phyloP scores from a whole-genome alignment of 2,329 filamentous ascomycete species.

The Penicillium hesseltinei region DNA sequence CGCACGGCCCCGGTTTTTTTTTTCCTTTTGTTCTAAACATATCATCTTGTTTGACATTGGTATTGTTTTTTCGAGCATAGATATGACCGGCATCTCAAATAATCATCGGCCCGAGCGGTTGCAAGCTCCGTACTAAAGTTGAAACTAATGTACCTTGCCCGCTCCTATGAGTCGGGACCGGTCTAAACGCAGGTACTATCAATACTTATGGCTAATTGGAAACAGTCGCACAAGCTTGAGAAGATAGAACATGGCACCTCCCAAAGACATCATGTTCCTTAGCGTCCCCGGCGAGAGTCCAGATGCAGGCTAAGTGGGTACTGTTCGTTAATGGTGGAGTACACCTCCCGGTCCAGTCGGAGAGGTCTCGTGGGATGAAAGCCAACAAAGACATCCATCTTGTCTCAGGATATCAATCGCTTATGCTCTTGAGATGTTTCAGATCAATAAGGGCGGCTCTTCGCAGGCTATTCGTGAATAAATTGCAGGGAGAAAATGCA shows the following conservation, averaged over 20 bases:
- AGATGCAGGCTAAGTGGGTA: constrained; percentile 10
- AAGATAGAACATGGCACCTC: background rate
- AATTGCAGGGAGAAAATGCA: background rate
- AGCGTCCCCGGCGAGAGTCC: constrained; percentile 2
- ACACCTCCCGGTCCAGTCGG: background rate
- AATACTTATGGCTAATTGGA: background rate
- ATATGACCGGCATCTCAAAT: constrained; percentile 2
- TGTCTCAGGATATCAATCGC: background rate
- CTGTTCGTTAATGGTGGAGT: constrained; percentile 12
- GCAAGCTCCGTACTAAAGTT: constrained; percentile 5
- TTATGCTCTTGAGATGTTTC: background rate
- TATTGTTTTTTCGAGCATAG: background rate
- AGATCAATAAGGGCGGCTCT: background rate
- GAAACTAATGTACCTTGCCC: constrained; percentile 3
- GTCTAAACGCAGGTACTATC: constrained; percentile 13
- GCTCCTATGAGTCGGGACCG: constrained; percentile 1
- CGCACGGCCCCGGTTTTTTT: background rate
- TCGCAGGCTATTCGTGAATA: background rate
- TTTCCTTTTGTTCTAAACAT: background rate
- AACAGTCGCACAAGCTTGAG: background rate
- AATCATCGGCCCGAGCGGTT: constrained; percentile 9
- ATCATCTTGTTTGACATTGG: background rate
- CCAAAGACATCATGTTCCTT: constrained; percentile 4
- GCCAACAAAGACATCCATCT: background rate
- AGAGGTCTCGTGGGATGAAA: background rate